Evolutionary conservation across 208 protist species (phyloP).

Genomic region (Trypanosomatidae sp.): DNA sequence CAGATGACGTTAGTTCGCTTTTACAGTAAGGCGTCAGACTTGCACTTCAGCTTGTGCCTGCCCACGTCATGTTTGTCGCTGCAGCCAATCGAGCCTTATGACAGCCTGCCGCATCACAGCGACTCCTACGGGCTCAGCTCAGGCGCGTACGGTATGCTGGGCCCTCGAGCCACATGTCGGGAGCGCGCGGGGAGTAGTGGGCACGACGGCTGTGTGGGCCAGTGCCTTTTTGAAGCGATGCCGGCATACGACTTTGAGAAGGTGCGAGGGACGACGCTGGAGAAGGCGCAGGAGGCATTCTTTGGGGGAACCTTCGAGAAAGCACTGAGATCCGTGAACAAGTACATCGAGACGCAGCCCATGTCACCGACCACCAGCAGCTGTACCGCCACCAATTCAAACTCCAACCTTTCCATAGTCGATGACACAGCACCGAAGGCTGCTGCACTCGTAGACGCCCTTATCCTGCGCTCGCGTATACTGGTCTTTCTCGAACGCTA

Average conservation of each 20-base stretch:
- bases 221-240: constrained; percentile 27
- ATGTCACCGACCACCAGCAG: background rate
- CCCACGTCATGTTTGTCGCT: constrained; percentile 68
- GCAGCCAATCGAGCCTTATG: constrained; percentile 57
- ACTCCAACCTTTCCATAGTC: background rate
- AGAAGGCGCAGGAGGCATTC: constrained; percentile 20
- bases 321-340: constrained; percentile 22
- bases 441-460: constrained; percentile 34
- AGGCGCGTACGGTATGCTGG: constrained; percentile 47
- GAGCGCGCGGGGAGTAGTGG: background rate
- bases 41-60: constrained; percentile 54
- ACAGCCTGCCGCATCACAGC: constrained; percentile 19
- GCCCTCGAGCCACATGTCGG: constrained; percentile 28
- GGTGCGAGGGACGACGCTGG: constrained; percentile 20
- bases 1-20: constrained; percentile 70
- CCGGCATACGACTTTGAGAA: constrained; percentile 26
- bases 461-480: constrained; percentile 58
- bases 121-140: constrained; percentile 34
- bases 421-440: background rate
- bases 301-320: constrained; percentile 24
- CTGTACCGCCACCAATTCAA: background rate
- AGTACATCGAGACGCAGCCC: constrained; percentile 5
- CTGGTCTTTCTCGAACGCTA: constrained; percentile 60
- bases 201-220: constrained; percentile 8
- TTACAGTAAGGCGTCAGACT: constrained; percentile 21